Base-by-base conservation (phyloP, 176 grass and related monocot genomes). In the Oryza nivara region DNA sequence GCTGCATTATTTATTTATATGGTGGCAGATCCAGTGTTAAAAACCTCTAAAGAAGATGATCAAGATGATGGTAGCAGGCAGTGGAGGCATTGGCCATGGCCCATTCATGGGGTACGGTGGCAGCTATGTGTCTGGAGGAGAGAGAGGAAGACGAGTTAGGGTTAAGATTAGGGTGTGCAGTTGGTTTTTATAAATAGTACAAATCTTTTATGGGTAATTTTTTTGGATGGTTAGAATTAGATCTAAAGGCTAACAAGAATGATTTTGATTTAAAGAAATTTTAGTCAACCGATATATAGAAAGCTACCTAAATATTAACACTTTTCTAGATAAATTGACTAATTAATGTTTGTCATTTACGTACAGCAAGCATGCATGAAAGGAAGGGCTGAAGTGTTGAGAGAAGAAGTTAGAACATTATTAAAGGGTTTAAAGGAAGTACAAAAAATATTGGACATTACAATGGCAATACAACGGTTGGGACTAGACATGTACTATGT, bases 381-480 rank as follows among this genome's bases (percentile, higher is more conserved):
- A 52, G 75, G 0, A 68, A 73, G 76, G 17, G 58, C 68, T 11
- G 25, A 74, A 3, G 60, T 74, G 68, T 67, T 79, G 3, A 88
- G 30, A 35, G 68, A 88, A 73, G 40, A 67, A 23, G 71, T 87
- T 61, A 81, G 85, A 65, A 61, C 17, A 11, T 70, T 75, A 17
- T 0, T 89, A 19, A 63, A 43, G 30, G 17, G 40, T 6, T 38
- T 34, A 75, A 63, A 63, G 4, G 38, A 85, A 40, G 0, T 89
- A 30, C 65, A 71, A 63, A 4, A 70, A 22, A 75, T 70, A 16
- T 22, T 89, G 52, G 49, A 89, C 11, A 48, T 85, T 26, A 30
- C 80, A 68, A 61, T 87, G 36, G 60, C 85, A 68, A 19, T 87
- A 32, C 78, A 87, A 70, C 35, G 85, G 28, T 65, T 87, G n/a